Conservation (phyloP, 2,329 filamentous ascomycete genomes). For the Curvularia lunata region DNA sequence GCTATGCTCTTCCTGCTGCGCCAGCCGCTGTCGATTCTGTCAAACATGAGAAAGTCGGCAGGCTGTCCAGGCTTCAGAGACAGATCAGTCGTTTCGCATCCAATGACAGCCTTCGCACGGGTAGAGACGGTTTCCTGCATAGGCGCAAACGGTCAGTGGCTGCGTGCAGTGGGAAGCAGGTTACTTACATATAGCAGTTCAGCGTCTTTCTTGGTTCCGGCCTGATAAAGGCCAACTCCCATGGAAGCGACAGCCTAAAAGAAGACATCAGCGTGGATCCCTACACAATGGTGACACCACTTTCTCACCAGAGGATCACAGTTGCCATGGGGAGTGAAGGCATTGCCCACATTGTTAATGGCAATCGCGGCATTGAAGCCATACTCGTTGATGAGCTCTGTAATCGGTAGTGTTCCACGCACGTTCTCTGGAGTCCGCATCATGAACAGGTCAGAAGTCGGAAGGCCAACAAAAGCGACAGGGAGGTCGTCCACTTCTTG, state of each 20-base stretch:
- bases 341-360: constrained; percentile 76
- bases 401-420: constrained; percentile 68
- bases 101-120: constrained; percentile 54
- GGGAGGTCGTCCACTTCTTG: constrained; percentile 61
- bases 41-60: constrained; percentile 55
- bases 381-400: constrained; percentile 65
- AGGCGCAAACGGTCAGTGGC: constrained; percentile 22
- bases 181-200: constrained; percentile 62
- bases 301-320: constrained; percentile 63
- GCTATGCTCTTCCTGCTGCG: constrained; percentile 50
- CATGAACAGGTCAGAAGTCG: constrained; percentile 76
- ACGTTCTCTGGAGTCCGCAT: constrained; percentile 59
- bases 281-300: constrained; percentile 25
- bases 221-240: constrained; percentile 71
- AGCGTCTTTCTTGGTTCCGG: constrained; percentile 65
- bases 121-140: constrained; percentile 57
- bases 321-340: constrained; percentile 73
- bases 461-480: constrained; percentile 71
- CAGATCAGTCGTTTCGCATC: constrained; percentile 37
- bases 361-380: constrained; percentile 66
- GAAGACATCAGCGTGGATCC: background rate
- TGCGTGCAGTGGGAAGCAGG: constrained; percentile 6
- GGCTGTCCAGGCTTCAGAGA: constrained; percentile 44
- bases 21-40: constrained; percentile 48
- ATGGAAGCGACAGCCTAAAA: constrained; percentile 38